Evolutionary conservation across 2,329 filamentous ascomycete genomes (phyloP).

Genomic region (Aspergillus fumigatiaffinis): DNA sequence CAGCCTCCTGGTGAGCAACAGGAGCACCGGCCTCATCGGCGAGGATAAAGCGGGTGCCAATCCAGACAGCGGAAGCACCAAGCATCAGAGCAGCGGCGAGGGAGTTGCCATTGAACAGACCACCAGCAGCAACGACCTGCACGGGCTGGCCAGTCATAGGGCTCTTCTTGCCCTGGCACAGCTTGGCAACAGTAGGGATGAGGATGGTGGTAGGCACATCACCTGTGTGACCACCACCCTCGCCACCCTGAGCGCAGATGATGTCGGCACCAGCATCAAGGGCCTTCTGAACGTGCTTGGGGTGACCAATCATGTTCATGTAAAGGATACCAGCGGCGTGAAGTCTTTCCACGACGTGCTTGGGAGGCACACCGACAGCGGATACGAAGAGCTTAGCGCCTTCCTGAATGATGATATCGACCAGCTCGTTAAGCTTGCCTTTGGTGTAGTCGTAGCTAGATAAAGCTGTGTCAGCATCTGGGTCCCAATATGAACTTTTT

Average conservation of each 20-base stretch:
- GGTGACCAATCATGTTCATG: constrained; percentile 99
- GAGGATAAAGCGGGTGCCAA: constrained; percentile 93
- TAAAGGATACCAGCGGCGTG: constrained; percentile 85
- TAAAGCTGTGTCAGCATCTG: constrained; percentile 8
- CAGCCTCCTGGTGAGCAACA: constrained; percentile 90
- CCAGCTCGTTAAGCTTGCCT: constrained; percentile 87
- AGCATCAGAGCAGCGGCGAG: constrained; percentile 89
- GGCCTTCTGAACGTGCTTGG: constrained; percentile 97
- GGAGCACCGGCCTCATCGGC: constrained; percentile 92
- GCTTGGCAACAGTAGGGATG: constrained; percentile 84
- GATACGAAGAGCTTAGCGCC: constrained; percentile 93
- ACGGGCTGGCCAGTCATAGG: constrained; percentile 83
- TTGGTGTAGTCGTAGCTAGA: constrained; percentile 98
- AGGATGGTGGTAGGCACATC: constrained; percentile 88
- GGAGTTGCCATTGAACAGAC: constrained; percentile 87
- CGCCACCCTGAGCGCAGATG: constrained; percentile 97
- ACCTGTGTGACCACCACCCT: constrained; percentile 94
- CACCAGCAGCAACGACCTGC: constrained; percentile 88
- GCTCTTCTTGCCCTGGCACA: constrained; percentile 75
- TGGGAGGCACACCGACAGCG: constrained; percentile 89
- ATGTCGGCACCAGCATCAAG: constrained; percentile 88
- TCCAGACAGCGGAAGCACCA: constrained; percentile 89
- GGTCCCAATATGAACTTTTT: neutral
- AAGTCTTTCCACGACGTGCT: constrained; percentile 80
- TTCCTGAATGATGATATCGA: constrained; percentile 89